Evolutionary conservation across 306 rosid species (phyloP), one percentile per base, ranked within the genome.

Genomic region (Gastrolobium bilobum): DNA sequence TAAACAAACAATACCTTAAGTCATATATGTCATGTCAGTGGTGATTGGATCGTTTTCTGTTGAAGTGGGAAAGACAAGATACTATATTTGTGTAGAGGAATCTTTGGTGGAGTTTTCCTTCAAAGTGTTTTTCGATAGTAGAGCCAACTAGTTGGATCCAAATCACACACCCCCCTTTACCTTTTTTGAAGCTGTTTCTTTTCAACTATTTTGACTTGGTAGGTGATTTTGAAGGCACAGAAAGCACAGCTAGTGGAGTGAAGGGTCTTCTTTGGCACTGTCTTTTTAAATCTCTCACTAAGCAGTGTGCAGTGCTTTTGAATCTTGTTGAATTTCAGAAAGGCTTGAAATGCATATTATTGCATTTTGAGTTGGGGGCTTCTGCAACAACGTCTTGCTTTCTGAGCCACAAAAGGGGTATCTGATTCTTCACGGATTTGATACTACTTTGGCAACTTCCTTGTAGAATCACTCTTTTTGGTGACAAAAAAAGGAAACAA

Each of bases 121-220:
- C 51, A 5, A 34, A 52, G 75, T 75, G 26, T 40, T 70, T 81
- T 53, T 80, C 13, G 84, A 71, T 54, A 76, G 29, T 77, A 79
- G 86, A 78, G 84, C 82, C 87, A 81, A 35, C 40, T 84, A 74
- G 80, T 73, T 81, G 91, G 86, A 84, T 88, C 88, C 84, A 78
- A 83, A 75, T 78, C 79, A 56, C 44, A 56, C 5, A 46, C 35
- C 33, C 29, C 56, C 71, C 83, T 82, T 79, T 88, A 83, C 84
- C 88, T 53, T 83, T 77, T 71, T 47, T 75, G 75, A 37, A 44
- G 73, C 75, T 87, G 71, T 54, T 83, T 74, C 77, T 71, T 81
- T 79, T 73, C 85, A 82, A 54, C 89, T 72, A 48, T 57, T 73
- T 83, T 86, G 89, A 85, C 91, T 64, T 80, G 46, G 60, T 78